These are phyloP conservation scores for Asterochloris sp. DNA, from an alignment of 139 green algal species.

Conservation along the genomic window DNA sequence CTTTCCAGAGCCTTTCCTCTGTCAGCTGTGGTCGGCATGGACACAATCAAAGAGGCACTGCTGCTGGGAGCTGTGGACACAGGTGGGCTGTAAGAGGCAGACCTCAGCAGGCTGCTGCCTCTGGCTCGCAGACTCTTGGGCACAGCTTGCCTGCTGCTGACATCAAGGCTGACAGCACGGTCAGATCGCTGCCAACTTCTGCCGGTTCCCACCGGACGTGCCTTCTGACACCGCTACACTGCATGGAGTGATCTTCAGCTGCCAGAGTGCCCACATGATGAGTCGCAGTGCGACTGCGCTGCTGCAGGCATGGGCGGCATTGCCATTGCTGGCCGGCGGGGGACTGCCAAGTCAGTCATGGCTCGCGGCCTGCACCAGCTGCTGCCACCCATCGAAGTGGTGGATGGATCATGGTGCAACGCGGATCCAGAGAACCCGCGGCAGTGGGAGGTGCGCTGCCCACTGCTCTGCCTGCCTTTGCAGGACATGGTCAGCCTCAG, in stretches of 20 bases:
- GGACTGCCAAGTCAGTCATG: conserved; percentile 97
- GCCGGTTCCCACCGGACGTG: too few species aligned
- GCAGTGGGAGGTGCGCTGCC: conserved; percentile 75
- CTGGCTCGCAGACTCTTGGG: too few species aligned
- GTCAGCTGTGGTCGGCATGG: conserved; percentile 85
- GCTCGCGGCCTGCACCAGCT: conserved; percentile 92
- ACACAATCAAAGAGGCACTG: conserved; percentile 94
- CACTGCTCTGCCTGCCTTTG: background rate
- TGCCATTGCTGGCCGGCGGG: conserved; percentile 85
- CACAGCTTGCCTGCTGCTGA: too few species aligned
- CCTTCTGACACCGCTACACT: too few species aligned
- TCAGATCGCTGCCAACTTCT: too few species aligned
- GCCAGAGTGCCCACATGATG: too few species aligned
- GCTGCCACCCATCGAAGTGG: conserved; percentile 96
- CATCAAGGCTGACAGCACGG: too few species aligned
- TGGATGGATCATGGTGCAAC: conserved; percentile 90
- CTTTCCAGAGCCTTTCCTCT: conserved; percentile 72
- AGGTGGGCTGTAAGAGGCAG: background rate
- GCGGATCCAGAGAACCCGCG: conserved; percentile 84
- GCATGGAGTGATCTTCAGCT: too few species aligned
- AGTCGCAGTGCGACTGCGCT: too few species aligned
- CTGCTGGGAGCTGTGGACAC: conserved; percentile 89
- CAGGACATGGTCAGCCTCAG: background rate
- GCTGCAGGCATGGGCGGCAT: conserved; percentile 79
- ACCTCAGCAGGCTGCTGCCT: background rate